Evolutionary conservation across 192 early-diverging fungal genomes (phyloP).

Genomic region (Spinellus fusiger): DNA sequence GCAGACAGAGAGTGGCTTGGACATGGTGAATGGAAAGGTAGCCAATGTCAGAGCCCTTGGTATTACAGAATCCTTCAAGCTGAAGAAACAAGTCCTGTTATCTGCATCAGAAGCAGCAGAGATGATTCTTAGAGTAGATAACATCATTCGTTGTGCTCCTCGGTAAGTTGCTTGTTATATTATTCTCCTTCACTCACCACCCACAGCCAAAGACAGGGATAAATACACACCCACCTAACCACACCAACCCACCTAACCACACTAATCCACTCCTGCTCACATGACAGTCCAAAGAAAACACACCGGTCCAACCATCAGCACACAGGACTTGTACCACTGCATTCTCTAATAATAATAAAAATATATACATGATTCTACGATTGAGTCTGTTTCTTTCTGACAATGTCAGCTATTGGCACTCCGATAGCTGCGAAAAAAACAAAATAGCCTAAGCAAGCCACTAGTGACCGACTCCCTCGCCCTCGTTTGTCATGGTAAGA

Average conservation of each 20-base stretch:
- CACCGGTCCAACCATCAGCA: too few species aligned
- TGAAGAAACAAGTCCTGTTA: slow-evolving; percentile 90
- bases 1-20: slow-evolving; percentile 68
- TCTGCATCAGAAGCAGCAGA: slow-evolving; percentile 94
- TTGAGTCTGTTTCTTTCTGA: not conserved
- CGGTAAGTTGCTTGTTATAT: slow-evolving; percentile 3
- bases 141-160: slow-evolving; percentile 93
- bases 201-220: not conserved
- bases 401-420: not conserved
- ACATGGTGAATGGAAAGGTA: slow-evolving; percentile 80
- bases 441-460: not conserved
- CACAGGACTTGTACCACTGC: too few species aligned
- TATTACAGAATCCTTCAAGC: slow-evolving; percentile 95
- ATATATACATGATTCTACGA: not conserved
- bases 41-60: slow-evolving; percentile 79
- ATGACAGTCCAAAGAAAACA: too few species aligned
- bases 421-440: not conserved
- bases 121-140: slow-evolving; percentile 96
- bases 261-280: not conserved
- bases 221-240: not conserved
- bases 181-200: too few species aligned
- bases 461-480: not conserved
- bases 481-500: not conserved
- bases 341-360: too few species aligned
- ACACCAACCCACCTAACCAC: not conserved